phyloP scores from a whole-genome alignment of 2,329 filamentous ascomycete species.

The Ophiostoma himal-ulmi region DNA sequence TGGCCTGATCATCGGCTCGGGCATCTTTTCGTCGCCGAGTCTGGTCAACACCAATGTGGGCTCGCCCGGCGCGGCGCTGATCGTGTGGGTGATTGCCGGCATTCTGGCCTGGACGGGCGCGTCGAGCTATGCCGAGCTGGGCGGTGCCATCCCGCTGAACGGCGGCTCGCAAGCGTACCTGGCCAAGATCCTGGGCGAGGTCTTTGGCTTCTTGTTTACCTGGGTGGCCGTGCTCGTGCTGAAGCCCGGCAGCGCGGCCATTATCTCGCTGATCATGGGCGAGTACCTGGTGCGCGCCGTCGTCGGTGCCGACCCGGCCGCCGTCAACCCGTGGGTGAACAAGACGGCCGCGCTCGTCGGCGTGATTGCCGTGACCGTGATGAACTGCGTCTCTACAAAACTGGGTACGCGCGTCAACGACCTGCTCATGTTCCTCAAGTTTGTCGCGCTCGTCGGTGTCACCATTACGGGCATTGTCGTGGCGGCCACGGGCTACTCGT shows the following conservation, averaged over 20 bases:
- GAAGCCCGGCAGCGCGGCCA: constrained; percentile 88
- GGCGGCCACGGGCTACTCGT: constrained; percentile 75
- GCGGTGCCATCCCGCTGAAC: constrained; percentile 91
- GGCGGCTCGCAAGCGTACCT: constrained; percentile 91
- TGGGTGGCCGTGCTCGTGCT: constrained; percentile 93
- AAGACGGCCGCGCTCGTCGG: constrained; percentile 79
- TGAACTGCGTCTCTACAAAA: constrained; percentile 89
- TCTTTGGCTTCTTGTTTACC: constrained; percentile 88
- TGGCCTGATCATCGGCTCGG: constrained; percentile 82
- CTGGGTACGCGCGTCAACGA: constrained; percentile 84
- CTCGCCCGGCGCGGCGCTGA: constrained; percentile 51
- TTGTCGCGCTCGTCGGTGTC: constrained; percentile 79
- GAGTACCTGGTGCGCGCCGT: constrained; percentile 90
- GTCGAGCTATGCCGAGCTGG: constrained; percentile 71
- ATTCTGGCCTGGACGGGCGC: constrained; percentile 60
- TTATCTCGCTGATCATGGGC: constrained; percentile 95
- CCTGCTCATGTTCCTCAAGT: constrained; percentile 94
- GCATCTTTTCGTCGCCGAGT: constrained; percentile 59
- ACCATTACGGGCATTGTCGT: constrained; percentile 86
- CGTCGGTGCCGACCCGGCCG: constrained; percentile 72
- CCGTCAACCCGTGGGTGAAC: constrained; percentile 79
- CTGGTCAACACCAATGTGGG: constrained; percentile 59
- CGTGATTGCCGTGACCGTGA: constrained; percentile 66
- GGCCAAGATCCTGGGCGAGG: constrained; percentile 91
- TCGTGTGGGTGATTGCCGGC: constrained; percentile 57